A percentile compares a stretch with the other conserved stretches of the same genome.
phyloP scores from a whole-genome alignment of 805 yeast species.

The Geotrichum ghanense region DNA sequence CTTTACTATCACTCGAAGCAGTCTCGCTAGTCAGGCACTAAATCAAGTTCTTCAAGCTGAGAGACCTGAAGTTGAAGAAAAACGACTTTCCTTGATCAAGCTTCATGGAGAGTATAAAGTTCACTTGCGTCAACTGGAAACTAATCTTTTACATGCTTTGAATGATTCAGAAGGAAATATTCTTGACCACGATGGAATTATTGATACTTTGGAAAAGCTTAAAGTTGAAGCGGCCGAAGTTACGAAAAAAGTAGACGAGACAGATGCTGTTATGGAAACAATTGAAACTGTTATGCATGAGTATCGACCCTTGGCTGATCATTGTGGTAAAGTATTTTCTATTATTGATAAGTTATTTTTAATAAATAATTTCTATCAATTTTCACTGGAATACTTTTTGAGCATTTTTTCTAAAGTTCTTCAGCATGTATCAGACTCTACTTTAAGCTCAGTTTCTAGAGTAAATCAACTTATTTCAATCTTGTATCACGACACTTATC shows the following conservation, averaged over 20 bases:
- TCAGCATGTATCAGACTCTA: background rate
- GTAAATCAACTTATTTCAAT: constrained; percentile 25
- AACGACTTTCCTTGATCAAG: constrained; percentile 41
- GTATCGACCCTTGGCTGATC: constrained; percentile 45
- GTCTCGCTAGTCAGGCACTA: constrained; percentile 51
- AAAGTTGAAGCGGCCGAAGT: constrained; percentile 52
- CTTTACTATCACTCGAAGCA: constrained; percentile 60
- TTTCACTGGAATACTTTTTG: constrained; percentile 38
- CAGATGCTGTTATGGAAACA: constrained; percentile 41
- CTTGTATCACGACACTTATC: constrained; percentile 39
- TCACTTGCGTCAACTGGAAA: constrained; percentile 45
- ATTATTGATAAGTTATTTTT: constrained; percentile 33
- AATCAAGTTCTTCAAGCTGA: constrained; percentile 42
- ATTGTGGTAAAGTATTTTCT: constrained; percentile 39
- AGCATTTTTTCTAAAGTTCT: constrained; percentile 27
- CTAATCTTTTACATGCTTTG: constrained; percentile 43
- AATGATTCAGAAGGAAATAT: constrained; percentile 48
- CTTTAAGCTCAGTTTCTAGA: constrained; percentile 8
- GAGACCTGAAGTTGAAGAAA: constrained; percentile 55
- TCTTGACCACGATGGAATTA: constrained; percentile 52
- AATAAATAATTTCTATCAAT: constrained; percentile 46
- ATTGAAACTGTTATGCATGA: constrained; percentile 38
- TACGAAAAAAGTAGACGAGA: constrained; percentile 40
- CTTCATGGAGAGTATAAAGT: constrained; percentile 49
- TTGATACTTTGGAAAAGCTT: constrained; percentile 49